A percentile compares a stretch with the other conserved stretches of the same genome.
phyloP scores from a whole-genome alignment of 2,329 filamentous ascomycete genomes.

The Pyrenophora tritici-repentis region DNA sequence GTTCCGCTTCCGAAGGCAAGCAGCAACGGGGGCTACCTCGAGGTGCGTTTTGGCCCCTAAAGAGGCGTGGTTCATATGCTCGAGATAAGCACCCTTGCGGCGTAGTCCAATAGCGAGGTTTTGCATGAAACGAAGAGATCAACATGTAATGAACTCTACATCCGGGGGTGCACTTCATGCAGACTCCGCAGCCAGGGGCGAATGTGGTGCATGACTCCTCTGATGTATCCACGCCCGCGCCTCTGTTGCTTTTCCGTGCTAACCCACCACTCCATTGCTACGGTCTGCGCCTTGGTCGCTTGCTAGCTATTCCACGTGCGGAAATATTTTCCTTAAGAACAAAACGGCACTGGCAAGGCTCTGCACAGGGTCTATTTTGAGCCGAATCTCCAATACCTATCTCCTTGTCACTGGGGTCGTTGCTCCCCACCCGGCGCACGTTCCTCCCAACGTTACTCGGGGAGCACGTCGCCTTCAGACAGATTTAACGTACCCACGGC shows the following conservation, averaged over 20 bases:
- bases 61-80: slow-evolving; percentile 2
- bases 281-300: background rate
- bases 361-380: background rate
- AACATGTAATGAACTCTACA: background rate
- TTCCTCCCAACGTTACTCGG: background rate
- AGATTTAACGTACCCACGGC: background rate
- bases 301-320: background rate
- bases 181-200: slow-evolving; percentile 1
- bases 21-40: background rate
- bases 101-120: slow-evolving; percentile 15
- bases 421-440: background rate
- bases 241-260: slow-evolving; percentile 1
- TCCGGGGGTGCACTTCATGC: slow-evolving; percentile 1
- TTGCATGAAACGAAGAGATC: background rate
- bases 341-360: background rate
- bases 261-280: background rate
- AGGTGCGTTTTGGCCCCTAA: slow-evolving; percentile 9
- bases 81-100: background rate
- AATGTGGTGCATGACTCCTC: background rate
- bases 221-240: background rate
- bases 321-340: background rate
- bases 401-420: background rate
- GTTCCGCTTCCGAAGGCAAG: no score
- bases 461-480: background rate
- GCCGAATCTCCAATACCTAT: background rate